Percentiles rank a stretch among this genome's conserved stretches.
These are phyloP conservation scores for Phytophthora fragariae DNA, from an alignment of 352 stramenopile genomes.

Conservation along the genomic window DNA sequence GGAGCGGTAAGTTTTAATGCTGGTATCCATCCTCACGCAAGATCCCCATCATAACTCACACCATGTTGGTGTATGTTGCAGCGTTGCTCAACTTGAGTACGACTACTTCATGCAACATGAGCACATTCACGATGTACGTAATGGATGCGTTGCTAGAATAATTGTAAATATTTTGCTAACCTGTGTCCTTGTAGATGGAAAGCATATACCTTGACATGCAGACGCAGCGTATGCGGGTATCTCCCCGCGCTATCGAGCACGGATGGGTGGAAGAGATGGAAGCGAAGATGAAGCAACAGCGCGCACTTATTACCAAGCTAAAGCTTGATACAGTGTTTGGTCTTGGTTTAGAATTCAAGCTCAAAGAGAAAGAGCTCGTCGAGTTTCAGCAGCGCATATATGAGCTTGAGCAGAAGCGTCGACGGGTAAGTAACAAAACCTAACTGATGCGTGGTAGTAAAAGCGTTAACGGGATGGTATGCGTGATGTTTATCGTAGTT, in stretches of 20 bases:
- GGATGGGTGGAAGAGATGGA: conserved; percentile 89
- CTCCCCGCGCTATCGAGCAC: conserved; percentile 77
- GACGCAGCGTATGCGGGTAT: conserved; percentile 74
- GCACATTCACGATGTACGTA: conserved; percentile 66
- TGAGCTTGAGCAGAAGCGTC: conserved; percentile 54
- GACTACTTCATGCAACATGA: conserved; percentile 72
- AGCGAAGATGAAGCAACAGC: conserved; percentile 69
- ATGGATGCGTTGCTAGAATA: not conserved
- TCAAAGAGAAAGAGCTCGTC: conserved; percentile 54
- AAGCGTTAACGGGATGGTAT: not conserved
- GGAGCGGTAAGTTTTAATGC: conserved; percentile 43
- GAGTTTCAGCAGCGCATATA: conserved; percentile 46
- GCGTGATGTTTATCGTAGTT: conserved; percentile 48
- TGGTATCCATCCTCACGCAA: no score
- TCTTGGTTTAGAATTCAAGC: conserved; percentile 62
- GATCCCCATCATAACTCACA: not conserved
- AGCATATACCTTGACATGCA: conserved; percentile 87
- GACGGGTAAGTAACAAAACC: conserved; percentile 55
- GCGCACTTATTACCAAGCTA: conserved; percentile 59
- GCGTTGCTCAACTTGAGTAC: conserved; percentile 69
- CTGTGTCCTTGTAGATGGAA: conserved; percentile 57
- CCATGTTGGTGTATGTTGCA: conserved; percentile 20
- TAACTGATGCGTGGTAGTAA: not conserved
- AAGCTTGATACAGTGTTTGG: conserved; percentile 72
- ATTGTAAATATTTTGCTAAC: not conserved